These are phyloP conservation scores for Sugiyamaella pinicola DNA, from an alignment of 1,139 yeast genomes.

Conservation along the genomic window DNA sequence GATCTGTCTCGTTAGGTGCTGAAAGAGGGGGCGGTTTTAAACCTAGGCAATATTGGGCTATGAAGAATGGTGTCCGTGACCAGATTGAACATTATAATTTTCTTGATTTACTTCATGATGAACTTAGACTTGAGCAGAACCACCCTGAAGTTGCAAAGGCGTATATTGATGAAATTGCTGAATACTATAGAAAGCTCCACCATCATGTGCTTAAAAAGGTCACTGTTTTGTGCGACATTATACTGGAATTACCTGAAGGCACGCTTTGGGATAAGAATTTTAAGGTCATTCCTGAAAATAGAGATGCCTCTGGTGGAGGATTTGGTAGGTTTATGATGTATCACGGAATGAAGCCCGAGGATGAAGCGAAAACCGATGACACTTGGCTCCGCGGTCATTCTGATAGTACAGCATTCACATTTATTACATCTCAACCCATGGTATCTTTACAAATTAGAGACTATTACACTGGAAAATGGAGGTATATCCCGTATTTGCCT, in stretches of 20 bases:
- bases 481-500: slow-evolving; percentile 51
- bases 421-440: slow-evolving; percentile 54
- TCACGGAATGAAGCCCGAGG: slow-evolving; percentile 44
- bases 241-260: slow-evolving; percentile 50
- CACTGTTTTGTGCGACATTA: slow-evolving; percentile 46
- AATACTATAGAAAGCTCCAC: slow-evolving; percentile 46
- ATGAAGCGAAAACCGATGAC: slow-evolving; percentile 38
- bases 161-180: slow-evolving; percentile 45
- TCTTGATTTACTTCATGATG: slow-evolving; percentile 56
- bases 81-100: slow-evolving; percentile 71
- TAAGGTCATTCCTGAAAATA: slow-evolving; percentile 38
- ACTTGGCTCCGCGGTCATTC: slow-evolving; percentile 57
- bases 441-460: slow-evolving; percentile 52
- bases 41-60: slow-evolving; percentile 43
- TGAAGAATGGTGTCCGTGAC: slow-evolving; percentile 49
- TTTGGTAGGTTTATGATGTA: slow-evolving; percentile 51
- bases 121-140: slow-evolving; percentile 36
- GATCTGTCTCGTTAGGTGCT: slow-evolving; percentile 46
- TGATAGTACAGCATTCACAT: slow-evolving; percentile 53
- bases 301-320: slow-evolving; percentile 45
- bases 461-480: slow-evolving; percentile 52
- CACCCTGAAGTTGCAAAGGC: slow-evolving; percentile 47
- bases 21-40: slow-evolving; percentile 53
- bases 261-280: slow-evolving; percentile 44
- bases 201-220: slow-evolving; percentile 44